Percentiles rank a stretch among this genome's conserved stretches.
phyloP scores from a whole-genome alignment of 768 basidiomycete species.

The Chalciporus sphaerocephalus region DNA sequence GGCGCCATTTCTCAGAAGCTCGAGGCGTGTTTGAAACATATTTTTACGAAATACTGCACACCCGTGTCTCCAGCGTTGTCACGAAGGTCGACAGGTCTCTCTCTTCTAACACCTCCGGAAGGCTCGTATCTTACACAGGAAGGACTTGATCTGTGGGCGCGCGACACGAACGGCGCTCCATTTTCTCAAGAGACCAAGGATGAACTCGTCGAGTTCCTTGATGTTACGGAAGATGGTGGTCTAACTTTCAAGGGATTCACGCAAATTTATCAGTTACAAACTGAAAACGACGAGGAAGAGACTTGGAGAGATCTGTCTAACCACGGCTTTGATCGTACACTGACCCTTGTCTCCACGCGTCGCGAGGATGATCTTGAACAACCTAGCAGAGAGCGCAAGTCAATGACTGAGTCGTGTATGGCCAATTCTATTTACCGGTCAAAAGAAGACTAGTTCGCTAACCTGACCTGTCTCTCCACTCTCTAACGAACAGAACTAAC shows the following conservation, averaged over 20 bases:
- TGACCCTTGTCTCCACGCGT: constrained; percentile 55
- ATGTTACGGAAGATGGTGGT: constrained; percentile 64
- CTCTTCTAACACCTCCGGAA: constrained; percentile 43
- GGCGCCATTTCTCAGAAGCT: constrained; percentile 67
- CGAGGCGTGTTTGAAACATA: constrained; percentile 66
- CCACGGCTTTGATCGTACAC: constrained; percentile 70
- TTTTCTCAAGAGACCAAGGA: constrained; percentile 74
- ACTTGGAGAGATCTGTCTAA: constrained; percentile 80
- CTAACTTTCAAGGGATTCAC: constrained; percentile 78
- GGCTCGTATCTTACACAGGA: constrained; percentile 55
- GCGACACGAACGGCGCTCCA: constrained; percentile 78
- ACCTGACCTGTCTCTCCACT: neutral
- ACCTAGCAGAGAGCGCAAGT: constrained; percentile 7
- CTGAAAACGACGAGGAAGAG: constrained; percentile 78
- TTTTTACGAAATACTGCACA: constrained; percentile 74
- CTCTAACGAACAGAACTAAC: neutral
- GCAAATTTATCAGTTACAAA: constrained; percentile 82
- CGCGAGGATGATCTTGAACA: constrained; percentile 44
- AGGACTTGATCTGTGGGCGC: constrained; percentile 71
- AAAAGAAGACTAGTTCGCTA: neutral
- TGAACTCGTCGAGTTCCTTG: constrained; percentile 71
- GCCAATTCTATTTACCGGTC: neutral
- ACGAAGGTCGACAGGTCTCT: constrained; percentile 19
- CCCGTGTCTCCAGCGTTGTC: constrained; percentile 31
- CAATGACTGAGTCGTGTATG: constrained; percentile 21